phyloP scores from a whole-genome alignment of 2,329 filamentous ascomycete genomes.

The Arthrobotrys conoides region DNA sequence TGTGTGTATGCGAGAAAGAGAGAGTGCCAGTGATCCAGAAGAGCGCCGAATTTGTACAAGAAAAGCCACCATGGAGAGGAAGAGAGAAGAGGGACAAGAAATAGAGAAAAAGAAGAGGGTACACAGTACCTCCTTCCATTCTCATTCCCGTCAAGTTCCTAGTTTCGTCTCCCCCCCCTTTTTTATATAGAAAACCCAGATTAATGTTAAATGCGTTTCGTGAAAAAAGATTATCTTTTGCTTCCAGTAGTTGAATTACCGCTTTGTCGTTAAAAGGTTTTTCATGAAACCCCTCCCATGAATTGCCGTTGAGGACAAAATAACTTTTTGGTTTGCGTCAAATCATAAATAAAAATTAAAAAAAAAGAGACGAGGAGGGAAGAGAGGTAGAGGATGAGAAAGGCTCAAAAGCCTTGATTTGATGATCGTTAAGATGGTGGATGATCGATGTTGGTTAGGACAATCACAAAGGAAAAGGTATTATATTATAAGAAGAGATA shows the following conservation, averaged over 20 bases:
- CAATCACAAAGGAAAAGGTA: conserved; percentile 5
- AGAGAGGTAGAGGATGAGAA: background rate
- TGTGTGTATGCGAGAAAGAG: too few relatives aligned
- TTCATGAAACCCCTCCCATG: conserved; percentile 58
- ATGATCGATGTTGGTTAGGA: background rate
- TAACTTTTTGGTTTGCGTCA: conserved; percentile 40
- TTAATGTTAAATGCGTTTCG: conserved; percentile 47
- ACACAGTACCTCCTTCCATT: conserved; percentile 23
- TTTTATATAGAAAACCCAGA: conserved; percentile 56
- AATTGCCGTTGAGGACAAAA: conserved; percentile 60
- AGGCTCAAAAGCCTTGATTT: background rate
- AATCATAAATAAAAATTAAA: conserved; percentile 61
- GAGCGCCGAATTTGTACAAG: conserved; percentile 56
- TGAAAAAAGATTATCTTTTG: conserved; percentile 11
- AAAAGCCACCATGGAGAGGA: conserved; percentile 24
- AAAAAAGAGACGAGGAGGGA: background rate
- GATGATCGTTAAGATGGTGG: conserved; percentile 28
- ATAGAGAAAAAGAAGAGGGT: background rate
- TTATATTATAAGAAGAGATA: background rate
- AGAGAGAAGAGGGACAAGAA: conserved; percentile 6
- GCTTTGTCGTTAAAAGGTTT: conserved; percentile 43
- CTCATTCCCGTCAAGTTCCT: background rate
- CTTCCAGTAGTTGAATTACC: conserved; percentile 53
- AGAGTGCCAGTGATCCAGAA: background rate
- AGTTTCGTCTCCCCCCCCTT: background rate